phyloP scores from a whole-genome alignment of 345 rosid genomes.

The Syzygium oleosum region DNA sequence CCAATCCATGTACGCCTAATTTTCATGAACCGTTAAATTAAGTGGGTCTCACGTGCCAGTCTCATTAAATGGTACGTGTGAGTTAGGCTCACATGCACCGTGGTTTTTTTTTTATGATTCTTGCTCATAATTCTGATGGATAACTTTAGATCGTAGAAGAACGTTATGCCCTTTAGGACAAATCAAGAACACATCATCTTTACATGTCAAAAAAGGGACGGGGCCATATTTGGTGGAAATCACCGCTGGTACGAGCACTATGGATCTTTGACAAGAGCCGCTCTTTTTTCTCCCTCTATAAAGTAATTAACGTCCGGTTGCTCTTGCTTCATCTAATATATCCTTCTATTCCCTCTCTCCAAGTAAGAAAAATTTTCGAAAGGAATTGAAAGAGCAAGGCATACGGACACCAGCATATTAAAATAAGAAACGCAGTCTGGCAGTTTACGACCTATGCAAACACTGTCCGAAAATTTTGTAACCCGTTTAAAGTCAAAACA shows the following conservation, averaged over 20 bases:
- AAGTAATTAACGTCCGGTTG: neutral
- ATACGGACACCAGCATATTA: too few relatives aligned
- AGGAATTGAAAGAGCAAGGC: too few relatives aligned
- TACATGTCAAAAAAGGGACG: neutral
- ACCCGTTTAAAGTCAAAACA: neutral
- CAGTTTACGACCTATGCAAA: neutral
- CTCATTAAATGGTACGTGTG: neutral
- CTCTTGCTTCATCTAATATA: neutral
- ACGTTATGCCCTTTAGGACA: neutral
- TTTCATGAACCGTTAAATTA: neutral
- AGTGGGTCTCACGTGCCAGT: neutral
- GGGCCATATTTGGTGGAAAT: neutral
- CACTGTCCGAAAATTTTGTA: neutral
- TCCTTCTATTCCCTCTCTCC: too few relatives aligned
- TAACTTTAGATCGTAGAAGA: neutral
- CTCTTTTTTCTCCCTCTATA: neutral
- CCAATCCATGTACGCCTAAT: neutral
- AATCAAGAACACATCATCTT: too few relatives aligned
- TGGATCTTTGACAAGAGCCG: constrained; percentile 13
- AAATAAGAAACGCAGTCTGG: too few relatives aligned
- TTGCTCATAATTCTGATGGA: neutral
- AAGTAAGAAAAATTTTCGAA: too few relatives aligned
- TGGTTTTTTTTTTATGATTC: neutral
- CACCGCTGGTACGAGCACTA: neutral
- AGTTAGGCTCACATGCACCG: neutral